Conservation (phyloP, 805 yeast species). For the Metschnikowia similis region DNA sequence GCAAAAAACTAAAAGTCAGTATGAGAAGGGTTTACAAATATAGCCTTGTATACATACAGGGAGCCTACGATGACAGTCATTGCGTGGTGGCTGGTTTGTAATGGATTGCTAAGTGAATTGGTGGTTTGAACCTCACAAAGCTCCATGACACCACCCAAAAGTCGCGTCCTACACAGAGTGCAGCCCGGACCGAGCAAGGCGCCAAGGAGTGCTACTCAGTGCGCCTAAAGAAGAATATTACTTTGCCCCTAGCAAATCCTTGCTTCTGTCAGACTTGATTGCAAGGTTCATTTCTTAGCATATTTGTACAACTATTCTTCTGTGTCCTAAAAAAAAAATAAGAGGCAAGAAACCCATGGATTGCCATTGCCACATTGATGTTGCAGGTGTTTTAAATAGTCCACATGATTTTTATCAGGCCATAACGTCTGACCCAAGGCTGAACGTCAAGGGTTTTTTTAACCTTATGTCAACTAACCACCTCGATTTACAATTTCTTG, state of each 20-base stretch:
- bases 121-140: slow-evolving; percentile 1
- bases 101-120: not conserved
- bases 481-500: slow-evolving; percentile 28
- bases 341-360: slow-evolving; percentile 9
- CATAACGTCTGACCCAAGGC: slow-evolving; percentile 4
- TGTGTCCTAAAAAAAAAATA: not conserved
- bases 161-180: not conserved
- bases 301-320: not conserved
- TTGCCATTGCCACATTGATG: slow-evolving; percentile 35
- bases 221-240: not conserved
- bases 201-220: not conserved
- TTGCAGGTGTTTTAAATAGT: slow-evolving; percentile 8
- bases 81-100: not conserved
- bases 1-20: slow-evolving; percentile 50
- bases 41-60: slow-evolving; percentile 41
- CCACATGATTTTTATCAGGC: slow-evolving; percentile 6
- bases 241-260: not conserved
- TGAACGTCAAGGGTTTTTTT: slow-evolving; percentile 9
- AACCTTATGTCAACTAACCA: slow-evolving; percentile 40
- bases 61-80: slow-evolving; percentile 74
- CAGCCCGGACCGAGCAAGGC: not conserved
- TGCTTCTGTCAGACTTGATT: not conserved
- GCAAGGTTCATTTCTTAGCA: not conserved
- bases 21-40: not conserved
- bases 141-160: not conserved